Evolutionary conservation across 345 rosid species (phyloP).

Genomic region (Gossypium ekmanianum): DNA sequence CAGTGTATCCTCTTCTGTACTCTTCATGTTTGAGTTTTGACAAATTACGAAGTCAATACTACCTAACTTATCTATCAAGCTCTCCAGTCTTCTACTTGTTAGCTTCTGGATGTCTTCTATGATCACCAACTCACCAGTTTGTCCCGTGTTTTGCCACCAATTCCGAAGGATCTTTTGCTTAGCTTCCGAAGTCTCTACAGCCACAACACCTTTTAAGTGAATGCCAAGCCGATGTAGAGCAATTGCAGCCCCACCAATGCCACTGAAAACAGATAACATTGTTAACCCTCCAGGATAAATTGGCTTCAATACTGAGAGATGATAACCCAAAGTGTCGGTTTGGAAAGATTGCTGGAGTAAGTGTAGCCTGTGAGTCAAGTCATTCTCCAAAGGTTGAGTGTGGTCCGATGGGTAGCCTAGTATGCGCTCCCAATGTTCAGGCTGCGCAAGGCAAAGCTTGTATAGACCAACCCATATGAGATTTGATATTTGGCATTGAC

Average conservation of each 20-base stretch:
- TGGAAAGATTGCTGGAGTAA: slow-evolving; percentile 62
- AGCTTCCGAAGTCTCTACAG: slow-evolving; percentile 54
- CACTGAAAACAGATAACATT: slow-evolving; percentile 66
- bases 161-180: slow-evolving; percentile 52
- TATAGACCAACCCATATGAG: slow-evolving; percentile 72
- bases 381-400: slow-evolving; percentile 41
- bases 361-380: slow-evolving; percentile 47
- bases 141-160: slow-evolving; percentile 76
- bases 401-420: slow-evolving; percentile 78
- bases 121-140: slow-evolving; percentile 74
- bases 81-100: slow-evolving; percentile 50
- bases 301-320: slow-evolving; percentile 74
- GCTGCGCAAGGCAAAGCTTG: slow-evolving; percentile 51
- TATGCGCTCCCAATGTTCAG: slow-evolving; percentile 61
- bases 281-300: slow-evolving; percentile 67
- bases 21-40: slow-evolving; percentile 49
- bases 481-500: slow-evolving; percentile 47
- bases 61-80: slow-evolving; percentile 45
- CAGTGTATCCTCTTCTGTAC: slow-evolving; percentile 12
- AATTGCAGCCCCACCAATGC: slow-evolving; percentile 77
- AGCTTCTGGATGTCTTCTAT: slow-evolving; percentile 60
- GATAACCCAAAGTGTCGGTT: slow-evolving; percentile 76
- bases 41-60: slow-evolving; percentile 70
- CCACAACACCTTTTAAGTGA: slow-evolving; percentile 61
- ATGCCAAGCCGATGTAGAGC: slow-evolving; percentile 67